These are phyloP conservation scores for Penicillium psychrosexuale DNA, from an alignment of 2,329 filamentous ascomycete genomes.

Conservation along the genomic window DNA sequence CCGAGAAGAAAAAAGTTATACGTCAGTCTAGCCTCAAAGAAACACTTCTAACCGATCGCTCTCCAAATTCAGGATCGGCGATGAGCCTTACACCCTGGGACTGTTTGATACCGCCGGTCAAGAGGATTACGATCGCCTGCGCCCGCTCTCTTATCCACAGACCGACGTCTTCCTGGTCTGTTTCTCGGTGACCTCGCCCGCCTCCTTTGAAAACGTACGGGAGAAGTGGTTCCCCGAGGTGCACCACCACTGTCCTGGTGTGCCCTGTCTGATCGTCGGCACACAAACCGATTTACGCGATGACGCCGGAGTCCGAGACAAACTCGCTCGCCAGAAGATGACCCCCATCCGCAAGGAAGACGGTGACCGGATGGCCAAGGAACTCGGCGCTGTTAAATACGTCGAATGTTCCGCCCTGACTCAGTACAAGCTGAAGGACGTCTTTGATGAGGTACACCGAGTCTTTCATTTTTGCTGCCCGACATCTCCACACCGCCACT, in stretches of 20 bases:
- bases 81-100: slow-evolving; percentile 95
- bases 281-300: slow-evolving; percentile 96
- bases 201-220: slow-evolving; percentile 97
- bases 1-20: neutral
- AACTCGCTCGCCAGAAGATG: slow-evolving; percentile 96
- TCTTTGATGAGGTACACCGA: slow-evolving; percentile 84
- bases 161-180: slow-evolving; percentile 99
- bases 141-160: slow-evolving; percentile 94
- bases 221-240: slow-evolving; percentile 99
- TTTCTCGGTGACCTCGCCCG: slow-evolving; percentile 95
- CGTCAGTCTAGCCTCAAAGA: neutral
- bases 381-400: slow-evolving; percentile 96
- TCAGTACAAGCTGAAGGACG: slow-evolving; percentile 97
- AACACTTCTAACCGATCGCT: slow-evolving; percentile 5
- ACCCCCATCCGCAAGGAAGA: slow-evolving; percentile 85
- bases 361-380: slow-evolving; percentile 93
- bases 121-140: slow-evolving; percentile 97
- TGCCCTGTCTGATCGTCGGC: slow-evolving; percentile 95
- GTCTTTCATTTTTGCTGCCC: neutral
- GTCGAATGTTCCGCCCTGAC: slow-evolving; percentile 98
- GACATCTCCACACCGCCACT: neutral
- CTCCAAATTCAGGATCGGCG: slow-evolving; percentile 73
- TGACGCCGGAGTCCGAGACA: slow-evolving; percentile 80
- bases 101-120: slow-evolving; percentile 98
- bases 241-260: slow-evolving; percentile 95